phyloP scores from a whole-genome alignment of 306 rosid genomes.

The Malus orientalis region DNA sequence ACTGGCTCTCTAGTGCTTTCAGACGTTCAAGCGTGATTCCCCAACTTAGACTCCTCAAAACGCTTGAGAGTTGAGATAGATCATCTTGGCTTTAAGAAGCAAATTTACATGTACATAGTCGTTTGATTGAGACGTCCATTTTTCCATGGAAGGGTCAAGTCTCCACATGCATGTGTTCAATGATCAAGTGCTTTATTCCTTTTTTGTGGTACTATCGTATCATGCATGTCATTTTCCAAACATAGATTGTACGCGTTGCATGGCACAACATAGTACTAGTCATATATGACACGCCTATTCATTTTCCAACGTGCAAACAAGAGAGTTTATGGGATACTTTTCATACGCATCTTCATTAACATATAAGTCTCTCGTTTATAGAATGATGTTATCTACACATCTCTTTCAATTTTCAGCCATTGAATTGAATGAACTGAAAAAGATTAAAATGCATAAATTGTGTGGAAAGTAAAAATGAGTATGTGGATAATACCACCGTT shows the following conservation, averaged over 20 bases:
- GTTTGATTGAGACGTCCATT: constrained; percentile 26
- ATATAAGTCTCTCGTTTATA: too few relatives aligned
- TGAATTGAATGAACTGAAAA: too few relatives aligned
- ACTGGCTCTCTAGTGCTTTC: background rate
- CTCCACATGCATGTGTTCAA: background rate
- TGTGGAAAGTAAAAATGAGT: too few relatives aligned
- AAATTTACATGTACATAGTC: background rate
- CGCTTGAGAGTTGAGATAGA: too few relatives aligned
- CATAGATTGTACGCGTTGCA: background rate
- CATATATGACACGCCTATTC: background rate
- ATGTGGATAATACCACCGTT: too few relatives aligned
- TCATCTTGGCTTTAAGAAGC: background rate
- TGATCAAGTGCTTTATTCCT: background rate
- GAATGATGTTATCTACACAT: too few relatives aligned
- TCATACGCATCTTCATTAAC: background rate
- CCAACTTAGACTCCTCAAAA: too few relatives aligned
- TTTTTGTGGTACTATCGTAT: background rate
- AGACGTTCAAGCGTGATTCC: too few relatives aligned
- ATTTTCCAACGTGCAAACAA: background rate
- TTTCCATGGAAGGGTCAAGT: background rate
- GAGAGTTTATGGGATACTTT: background rate
- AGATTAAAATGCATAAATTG: too few relatives aligned
- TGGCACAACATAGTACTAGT: background rate
- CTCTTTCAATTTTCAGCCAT: rapidly evolving
- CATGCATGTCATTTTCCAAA: background rate